phyloP scores from a whole-genome alignment of 192 early-diverging fungal species.

The Spinellus fusiger region DNA sequence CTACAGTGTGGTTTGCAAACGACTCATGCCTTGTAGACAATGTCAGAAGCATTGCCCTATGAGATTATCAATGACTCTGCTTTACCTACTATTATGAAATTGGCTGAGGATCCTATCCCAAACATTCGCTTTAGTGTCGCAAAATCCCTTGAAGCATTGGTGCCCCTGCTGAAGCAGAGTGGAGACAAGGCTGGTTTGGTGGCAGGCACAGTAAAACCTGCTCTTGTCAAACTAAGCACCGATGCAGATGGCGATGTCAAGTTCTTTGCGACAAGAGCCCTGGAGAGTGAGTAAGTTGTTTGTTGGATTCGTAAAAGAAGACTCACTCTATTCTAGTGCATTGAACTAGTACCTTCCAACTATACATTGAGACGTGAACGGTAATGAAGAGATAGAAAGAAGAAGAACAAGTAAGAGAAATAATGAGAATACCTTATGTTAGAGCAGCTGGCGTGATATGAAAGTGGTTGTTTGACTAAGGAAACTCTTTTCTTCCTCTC shows the following conservation, averaged over 20 bases:
- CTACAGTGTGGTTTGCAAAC: not conserved
- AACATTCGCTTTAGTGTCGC: slow-evolving; percentile 99
- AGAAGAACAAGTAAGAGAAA: not conserved
- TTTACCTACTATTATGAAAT: slow-evolving; percentile 77
- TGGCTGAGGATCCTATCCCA: slow-evolving; percentile 92
- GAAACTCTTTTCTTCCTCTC: not conserved
- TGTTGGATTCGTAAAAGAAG: too few species aligned
- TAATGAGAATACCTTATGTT: not conserved
- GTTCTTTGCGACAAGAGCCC: slow-evolving; percentile 82
- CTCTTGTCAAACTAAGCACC: slow-evolving; percentile 76
- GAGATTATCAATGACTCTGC: slow-evolving; percentile 87
- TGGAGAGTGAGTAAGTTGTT: slow-evolving; percentile 40
- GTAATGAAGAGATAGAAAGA: slow-evolving; percentile 1
- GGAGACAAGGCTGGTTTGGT: slow-evolving; percentile 56
- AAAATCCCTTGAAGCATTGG: slow-evolving; percentile 85
- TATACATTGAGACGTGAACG: not conserved
- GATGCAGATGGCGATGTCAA: slow-evolving; percentile 93
- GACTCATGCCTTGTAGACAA: slow-evolving; percentile 47
- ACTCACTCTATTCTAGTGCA: not conserved
- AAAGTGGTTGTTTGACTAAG: not conserved
- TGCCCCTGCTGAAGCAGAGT: slow-evolving; percentile 66
- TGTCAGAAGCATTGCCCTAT: slow-evolving; percentile 79
- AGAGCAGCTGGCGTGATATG: not conserved
- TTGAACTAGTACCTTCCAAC: not conserved
- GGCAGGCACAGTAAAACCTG: slow-evolving; percentile 69